Percentiles rank a stretch among this genome's conserved stretches.
phyloP scores from a whole-genome alignment of 495 filamentous ascomycete genomes.

The Aspergillus wentii region DNA sequence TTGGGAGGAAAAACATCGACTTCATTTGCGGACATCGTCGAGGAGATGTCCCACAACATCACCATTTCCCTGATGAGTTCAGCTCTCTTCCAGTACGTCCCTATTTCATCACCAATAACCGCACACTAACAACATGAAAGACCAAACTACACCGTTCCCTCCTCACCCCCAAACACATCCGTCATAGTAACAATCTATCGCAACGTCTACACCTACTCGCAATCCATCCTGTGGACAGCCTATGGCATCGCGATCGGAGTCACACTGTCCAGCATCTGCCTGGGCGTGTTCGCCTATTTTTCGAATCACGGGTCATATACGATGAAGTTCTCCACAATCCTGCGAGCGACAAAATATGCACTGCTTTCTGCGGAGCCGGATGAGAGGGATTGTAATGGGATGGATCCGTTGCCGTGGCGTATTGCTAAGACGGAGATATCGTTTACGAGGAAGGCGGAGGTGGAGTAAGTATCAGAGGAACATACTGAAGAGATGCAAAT shows the following conservation, averaged over 20 bases:
- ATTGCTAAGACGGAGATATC: background rate
- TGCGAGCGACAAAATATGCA: background rate
- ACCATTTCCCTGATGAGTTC: background rate
- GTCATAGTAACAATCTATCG: background rate
- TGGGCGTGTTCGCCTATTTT: background rate
- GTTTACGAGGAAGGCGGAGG: too few relatives aligned
- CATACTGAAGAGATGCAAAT: conserved; percentile 3
- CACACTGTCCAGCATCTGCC: background rate
- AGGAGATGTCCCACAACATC: background rate
- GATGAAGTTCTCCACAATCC: background rate
- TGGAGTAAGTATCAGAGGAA: background rate
- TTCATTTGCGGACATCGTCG: background rate
- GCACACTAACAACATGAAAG: background rate
- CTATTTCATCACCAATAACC: background rate
- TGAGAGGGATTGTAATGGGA: background rate
- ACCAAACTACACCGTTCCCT: background rate
- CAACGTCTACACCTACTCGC: background rate
- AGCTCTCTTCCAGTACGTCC: background rate
- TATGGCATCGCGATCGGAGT: background rate
- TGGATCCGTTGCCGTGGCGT: background rate
- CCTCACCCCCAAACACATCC: background rate
- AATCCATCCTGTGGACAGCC: background rate
- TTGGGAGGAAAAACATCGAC: background rate
- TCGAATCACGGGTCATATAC: background rate
- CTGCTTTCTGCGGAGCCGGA: background rate